A percentile compares a stretch with the other conserved stretches of the same genome.
These are phyloP conservation scores for Starmerella asiatica DNA, from an alignment of 805 yeast species.

Conservation along the genomic window DNA sequence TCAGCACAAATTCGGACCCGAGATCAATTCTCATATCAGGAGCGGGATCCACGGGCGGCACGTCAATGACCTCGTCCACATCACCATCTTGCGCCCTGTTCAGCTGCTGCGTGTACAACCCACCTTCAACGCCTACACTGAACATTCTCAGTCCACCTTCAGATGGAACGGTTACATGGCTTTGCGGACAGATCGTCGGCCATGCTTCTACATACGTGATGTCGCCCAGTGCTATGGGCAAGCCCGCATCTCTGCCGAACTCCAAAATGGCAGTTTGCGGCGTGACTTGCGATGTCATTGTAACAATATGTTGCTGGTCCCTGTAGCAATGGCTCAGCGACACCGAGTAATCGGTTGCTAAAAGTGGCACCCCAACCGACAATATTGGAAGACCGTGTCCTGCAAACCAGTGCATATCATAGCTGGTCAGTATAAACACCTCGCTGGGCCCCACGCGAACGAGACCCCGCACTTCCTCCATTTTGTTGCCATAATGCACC, in stretches of 20 bases:
- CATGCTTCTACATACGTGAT: slow-evolving; percentile 14
- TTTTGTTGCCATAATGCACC: neutral
- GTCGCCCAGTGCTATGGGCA: slow-evolving; percentile 28
- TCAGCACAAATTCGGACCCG: neutral
- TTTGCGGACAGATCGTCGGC: slow-evolving; percentile 19
- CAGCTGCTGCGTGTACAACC: slow-evolving; percentile 17
- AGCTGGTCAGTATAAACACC: slow-evolving; percentile 49
- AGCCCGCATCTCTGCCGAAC: slow-evolving; percentile 17
- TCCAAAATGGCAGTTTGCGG: slow-evolving; percentile 27
- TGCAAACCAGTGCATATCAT: slow-evolving; percentile 45
- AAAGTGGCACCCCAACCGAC: slow-evolving; percentile 58
- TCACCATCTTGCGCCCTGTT: neutral
- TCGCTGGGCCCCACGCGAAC: slow-evolving; percentile 16
- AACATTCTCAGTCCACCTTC: slow-evolving; percentile 5
- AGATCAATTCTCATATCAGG: neutral
- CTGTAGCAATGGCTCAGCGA: slow-evolving; percentile 27
- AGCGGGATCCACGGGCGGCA: slow-evolving; percentile 6
- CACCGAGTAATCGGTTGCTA: slow-evolving; percentile 42
- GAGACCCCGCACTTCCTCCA: neutral
- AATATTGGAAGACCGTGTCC: slow-evolving; percentile 31
- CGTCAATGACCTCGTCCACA: slow-evolving; percentile 1
- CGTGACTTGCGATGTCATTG: slow-evolving; percentile 25
- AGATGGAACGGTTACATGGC: slow-evolving; percentile 7
- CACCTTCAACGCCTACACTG: slow-evolving; percentile 16
- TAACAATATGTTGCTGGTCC: slow-evolving; percentile 16